These are phyloP conservation scores for Collybia mongolica DNA, from an alignment of 768 basidiomycete genomes.

Conservation along the genomic window DNA sequence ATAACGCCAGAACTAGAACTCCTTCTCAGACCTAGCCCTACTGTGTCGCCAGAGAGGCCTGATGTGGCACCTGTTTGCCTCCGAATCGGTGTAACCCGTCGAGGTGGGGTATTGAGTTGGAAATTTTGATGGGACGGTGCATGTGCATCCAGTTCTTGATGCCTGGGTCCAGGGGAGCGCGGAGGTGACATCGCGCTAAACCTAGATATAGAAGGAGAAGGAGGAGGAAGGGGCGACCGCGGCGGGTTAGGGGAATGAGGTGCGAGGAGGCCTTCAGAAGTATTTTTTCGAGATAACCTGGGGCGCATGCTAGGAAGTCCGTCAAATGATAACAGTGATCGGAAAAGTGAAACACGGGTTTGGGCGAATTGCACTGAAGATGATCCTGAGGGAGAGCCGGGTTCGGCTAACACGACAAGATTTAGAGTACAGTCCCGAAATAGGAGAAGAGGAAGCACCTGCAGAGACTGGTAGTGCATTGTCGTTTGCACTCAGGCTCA, in stretches of 20 bases:
- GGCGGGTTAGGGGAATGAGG: slow-evolving; percentile 49
- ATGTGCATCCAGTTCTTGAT: slow-evolving; percentile 33
- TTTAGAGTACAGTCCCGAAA: background rate
- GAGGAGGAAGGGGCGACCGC: slow-evolving; percentile 30
- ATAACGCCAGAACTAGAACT: slow-evolving; percentile 15
- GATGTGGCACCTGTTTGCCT: slow-evolving; percentile 16
- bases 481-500: slow-evolving; percentile 96
- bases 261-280: slow-evolving; percentile 70
- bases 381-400: slow-evolving; percentile 37
- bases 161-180: slow-evolving; percentile 32
- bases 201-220: slow-evolving; percentile 26
- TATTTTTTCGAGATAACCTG: slow-evolving; percentile 39
- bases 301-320: slow-evolving; percentile 42
- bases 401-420: slow-evolving; percentile 25
- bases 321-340: slow-evolving; percentile 55
- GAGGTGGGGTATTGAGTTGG: slow-evolving; percentile 41
- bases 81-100: slow-evolving; percentile 27
- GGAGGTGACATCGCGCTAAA: slow-evolving; percentile 25
- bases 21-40: slow-evolving; percentile 28
- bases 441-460: slow-evolving; percentile 29
- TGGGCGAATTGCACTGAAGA: slow-evolving; percentile 23
- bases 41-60: slow-evolving; percentile 16
- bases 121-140: slow-evolving; percentile 28
- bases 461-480: slow-evolving; percentile 84
- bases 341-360: slow-evolving; percentile 60